A percentile compares a stretch with the other conserved stretches of the same genome.
phyloP scores from a whole-genome alignment of 1,139 yeast genomes.

The Saccharomyces uvarum region DNA sequence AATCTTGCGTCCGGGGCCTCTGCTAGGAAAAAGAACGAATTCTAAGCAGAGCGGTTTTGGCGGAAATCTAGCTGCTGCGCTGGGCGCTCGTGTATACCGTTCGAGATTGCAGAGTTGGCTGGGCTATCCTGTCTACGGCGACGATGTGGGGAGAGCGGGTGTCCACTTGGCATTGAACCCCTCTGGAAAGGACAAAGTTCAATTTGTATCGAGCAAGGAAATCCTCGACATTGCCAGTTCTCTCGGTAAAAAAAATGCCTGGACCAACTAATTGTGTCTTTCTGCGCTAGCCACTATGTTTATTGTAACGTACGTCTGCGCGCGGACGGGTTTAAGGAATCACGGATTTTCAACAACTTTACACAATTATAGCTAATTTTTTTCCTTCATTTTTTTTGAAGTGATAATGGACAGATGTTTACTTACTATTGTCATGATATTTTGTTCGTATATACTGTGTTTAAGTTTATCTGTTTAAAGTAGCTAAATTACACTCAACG shows the following conservation, averaged over 20 bases:
- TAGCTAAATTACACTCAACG: not conserved
- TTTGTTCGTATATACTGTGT: not conserved
- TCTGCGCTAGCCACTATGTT: not conserved
- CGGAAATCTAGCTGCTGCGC: conserved; percentile 24
- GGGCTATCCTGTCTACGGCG: conserved; percentile 39
- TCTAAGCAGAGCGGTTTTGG: conserved; percentile 34
- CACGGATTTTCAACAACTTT: not conserved
- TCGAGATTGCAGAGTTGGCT: conserved; percentile 32
- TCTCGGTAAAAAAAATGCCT: not conserved
- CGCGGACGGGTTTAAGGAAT: not conserved
- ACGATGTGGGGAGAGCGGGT: conserved; percentile 45
- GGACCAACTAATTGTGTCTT: not conserved
- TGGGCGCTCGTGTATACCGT: conserved; percentile 36
- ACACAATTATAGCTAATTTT: not conserved
- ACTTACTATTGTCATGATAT: not conserved
- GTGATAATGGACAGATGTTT: not conserved
- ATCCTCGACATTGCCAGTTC: conserved; percentile 15
- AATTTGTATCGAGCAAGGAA: conserved; percentile 24
- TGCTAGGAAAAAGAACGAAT: conserved; percentile 53
- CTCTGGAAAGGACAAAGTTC: conserved; percentile 17
- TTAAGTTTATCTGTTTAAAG: not conserved
- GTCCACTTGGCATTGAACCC: conserved; percentile 30
- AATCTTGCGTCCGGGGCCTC: conserved; percentile 62
- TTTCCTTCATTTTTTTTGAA: not conserved
- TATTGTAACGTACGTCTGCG: not conserved